phyloP scores from a whole-genome alignment of 208 protist species.

The Trichomonas gallinae region DNA sequence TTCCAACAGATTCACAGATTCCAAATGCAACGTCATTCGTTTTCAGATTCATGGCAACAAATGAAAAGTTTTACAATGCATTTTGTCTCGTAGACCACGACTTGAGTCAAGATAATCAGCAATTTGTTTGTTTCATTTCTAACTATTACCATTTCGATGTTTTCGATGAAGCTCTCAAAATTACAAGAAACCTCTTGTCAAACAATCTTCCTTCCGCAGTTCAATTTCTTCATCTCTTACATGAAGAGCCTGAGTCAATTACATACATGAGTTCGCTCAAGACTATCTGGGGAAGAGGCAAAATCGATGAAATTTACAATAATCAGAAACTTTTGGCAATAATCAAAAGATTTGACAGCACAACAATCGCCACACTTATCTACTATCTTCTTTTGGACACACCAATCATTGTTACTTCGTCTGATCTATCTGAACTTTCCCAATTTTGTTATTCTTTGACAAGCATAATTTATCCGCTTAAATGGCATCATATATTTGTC shows the following conservation, averaged over 20 bases:
- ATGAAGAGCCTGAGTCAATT: not conserved
- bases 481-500: slow-evolving; percentile 10
- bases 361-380: not conserved
- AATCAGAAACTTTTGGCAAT: not conserved
- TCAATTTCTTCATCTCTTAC: not conserved
- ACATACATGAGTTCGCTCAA: not conserved
- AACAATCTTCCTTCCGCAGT: not conserved
- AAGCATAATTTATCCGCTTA: not conserved
- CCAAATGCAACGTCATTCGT: not conserved
- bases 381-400: not conserved
- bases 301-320: not conserved
- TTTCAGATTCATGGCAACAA: not conserved
- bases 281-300: too few relatives aligned
- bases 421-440: not conserved
- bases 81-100: not conserved
- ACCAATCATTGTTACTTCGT: not conserved
- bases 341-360: not conserved
- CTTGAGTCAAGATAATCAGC: not conserved
- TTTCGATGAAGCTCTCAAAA: not conserved
- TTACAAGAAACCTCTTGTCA: not conserved
- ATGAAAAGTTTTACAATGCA: not conserved
- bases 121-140: not conserved
- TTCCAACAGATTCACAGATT: not conserved
- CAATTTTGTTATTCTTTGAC: not conserved
- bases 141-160: not conserved